These are phyloP conservation scores for Metschnikowia baotianmanensis DNA, from an alignment of 805 yeast species.

Conservation along the genomic window DNA sequence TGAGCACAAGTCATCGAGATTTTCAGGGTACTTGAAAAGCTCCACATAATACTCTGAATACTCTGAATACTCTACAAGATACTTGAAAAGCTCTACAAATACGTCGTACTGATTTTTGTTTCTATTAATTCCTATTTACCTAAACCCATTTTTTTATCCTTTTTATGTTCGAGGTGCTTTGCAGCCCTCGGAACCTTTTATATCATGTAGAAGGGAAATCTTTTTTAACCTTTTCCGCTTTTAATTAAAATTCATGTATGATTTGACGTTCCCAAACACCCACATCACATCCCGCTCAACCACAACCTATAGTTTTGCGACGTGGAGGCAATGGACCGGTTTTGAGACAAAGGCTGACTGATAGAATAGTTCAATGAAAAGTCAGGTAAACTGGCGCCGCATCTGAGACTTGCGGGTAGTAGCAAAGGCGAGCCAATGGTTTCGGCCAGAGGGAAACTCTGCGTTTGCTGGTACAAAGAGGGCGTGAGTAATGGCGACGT, in stretches of 20 bases:
- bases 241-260: conserved; percentile 20
- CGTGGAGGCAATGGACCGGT: conserved; percentile 24
- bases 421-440: conserved; percentile 25
- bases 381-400: conserved; percentile 24
- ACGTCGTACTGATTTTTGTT: too few relatives aligned
- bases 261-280: conserved; percentile 5
- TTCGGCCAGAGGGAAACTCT: conserved; percentile 14
- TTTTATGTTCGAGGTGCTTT: too few relatives aligned
- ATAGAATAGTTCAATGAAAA: conserved; percentile 37
- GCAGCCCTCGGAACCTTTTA: too few relatives aligned
- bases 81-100: too few relatives aligned
- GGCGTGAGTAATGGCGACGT: conserved; percentile 41
- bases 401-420: conserved; percentile 18
- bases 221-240: too few relatives aligned
- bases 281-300: conserved; percentile 28
- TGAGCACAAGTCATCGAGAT: too few relatives aligned
- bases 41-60: too few relatives aligned
- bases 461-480: conserved; percentile 27
- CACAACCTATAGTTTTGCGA: conserved; percentile 40
- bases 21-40: too few relatives aligned
- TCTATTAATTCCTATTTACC: too few relatives aligned
- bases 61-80: too few relatives aligned
- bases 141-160: too few relatives aligned
- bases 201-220: too few relatives aligned
- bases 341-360: conserved; percentile 17